phyloP scores from a whole-genome alignment of 192 early-diverging fungal genomes.

The Chytriomyces hyalinus region DNA sequence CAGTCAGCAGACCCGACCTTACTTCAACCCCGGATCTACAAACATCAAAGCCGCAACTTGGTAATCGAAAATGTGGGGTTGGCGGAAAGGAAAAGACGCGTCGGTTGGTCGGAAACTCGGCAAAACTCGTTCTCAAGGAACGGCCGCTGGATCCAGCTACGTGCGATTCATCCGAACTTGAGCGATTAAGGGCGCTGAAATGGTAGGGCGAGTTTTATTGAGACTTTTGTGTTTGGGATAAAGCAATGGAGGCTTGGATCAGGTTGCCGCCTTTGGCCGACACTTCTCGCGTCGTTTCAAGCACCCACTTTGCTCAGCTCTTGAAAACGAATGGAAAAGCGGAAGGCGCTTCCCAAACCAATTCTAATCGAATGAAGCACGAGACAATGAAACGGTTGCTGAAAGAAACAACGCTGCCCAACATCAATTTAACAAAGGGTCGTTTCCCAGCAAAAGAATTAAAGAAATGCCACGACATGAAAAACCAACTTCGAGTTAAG shows the following conservation, averaged over 20 bases:
- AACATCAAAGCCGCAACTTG: not conserved
- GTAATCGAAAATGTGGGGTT: not conserved
- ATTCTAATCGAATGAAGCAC: not conserved
- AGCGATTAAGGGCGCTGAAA: slow-evolving; percentile 23
- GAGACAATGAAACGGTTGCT: not conserved
- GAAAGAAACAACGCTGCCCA: slow-evolving; percentile 18
- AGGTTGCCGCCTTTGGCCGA: slow-evolving; percentile 37
- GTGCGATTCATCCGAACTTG: slow-evolving; percentile 17
- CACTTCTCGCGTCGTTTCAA: not conserved
- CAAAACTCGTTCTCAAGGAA: slow-evolving; percentile 4
- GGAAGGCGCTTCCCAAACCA: not conserved
- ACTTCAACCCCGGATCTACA: not conserved
- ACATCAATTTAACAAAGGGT: slow-evolving; percentile 23
- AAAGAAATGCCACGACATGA: slow-evolving; percentile 11
- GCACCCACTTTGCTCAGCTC: not conserved
- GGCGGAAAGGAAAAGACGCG: not conserved
- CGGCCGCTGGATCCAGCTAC: slow-evolving; percentile 21
- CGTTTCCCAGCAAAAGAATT: slow-evolving; percentile 32
- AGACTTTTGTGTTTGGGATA: not conserved
- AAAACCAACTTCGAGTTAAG: slow-evolving; percentile 16
- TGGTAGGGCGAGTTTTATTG: not conserved
- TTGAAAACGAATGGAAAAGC: not conserved
- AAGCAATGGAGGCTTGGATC: not conserved
- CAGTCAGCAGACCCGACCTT: not conserved
- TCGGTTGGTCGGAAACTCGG: slow-evolving; percentile 17